Evolutionary conservation across 257 asterid genomes (phyloP), one percentile per base, ranked within the genome.

Genomic region (Leptodermis oblonga): DNA sequence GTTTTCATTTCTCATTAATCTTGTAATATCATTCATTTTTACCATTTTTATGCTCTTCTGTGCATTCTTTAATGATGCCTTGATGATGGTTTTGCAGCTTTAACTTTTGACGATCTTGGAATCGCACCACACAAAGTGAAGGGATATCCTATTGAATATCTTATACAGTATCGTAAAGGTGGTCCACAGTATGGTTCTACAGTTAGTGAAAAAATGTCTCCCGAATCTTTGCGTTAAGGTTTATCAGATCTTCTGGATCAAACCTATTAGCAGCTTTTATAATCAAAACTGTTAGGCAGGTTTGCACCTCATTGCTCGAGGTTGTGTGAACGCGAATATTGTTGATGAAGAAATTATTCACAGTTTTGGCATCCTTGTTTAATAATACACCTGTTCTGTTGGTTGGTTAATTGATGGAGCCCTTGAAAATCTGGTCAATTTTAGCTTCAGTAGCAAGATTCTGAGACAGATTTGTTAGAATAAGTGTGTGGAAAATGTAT

Each of bases 171-270:
- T 70, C 96, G 99, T 68, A 90, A 88, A 79, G 96, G 96, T 14
- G 99, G 99, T 23, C 99, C 99, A 28, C 49, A 85, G 2, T 93
- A 90, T 69, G 99, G 97, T 55, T 85, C 99, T 30, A 93, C 99
- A 67, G 96, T 84, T 48, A 88, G 96, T 67, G 97, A 90, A 75
- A 91, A 82, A 78, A 42, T 83, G 18, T 67, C 87, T 12, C 88
- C 92, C 10, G 77, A 77, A 34, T 51, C 77, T 62, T 85, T 83
- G 83, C 78, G 81, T 33, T 90, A 91, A 92, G 72, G 13, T 14
- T 45, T 18, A 45, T 14, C 15, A 12, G 5, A 45, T 12, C 78
- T 31, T 76, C 81, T 1, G 67, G 51, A 25, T 68, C 70, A 65
- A 65, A 58, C 36, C 41, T 41, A 25, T 42, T 41, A 48, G 4